These are phyloP conservation scores for Nicotiana undulata DNA, from an alignment of 257 asterid genomes.

Conservation along the genomic window DNA sequence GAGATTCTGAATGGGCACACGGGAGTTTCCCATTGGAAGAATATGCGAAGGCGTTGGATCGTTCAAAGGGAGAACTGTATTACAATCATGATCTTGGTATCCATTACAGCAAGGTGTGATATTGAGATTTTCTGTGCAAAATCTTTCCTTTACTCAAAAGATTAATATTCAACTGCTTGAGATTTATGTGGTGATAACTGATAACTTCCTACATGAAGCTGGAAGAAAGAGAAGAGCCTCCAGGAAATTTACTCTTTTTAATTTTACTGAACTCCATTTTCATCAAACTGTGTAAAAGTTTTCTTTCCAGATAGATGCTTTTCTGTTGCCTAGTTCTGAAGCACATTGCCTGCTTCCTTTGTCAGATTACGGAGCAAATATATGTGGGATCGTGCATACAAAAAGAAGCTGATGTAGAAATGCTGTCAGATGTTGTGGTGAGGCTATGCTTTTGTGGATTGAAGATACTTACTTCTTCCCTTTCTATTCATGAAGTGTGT, in stretches of 20 bases:
- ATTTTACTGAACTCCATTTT: not conserved
- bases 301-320: not conserved
- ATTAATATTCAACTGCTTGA: not conserved
- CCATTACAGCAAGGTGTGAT: conserved; percentile 81
- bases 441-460: conserved; percentile 18
- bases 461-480: not conserved
- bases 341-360: not conserved
- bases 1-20: conserved; percentile 76
- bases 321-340: not conserved
- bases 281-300: not conserved
- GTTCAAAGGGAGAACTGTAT: conserved; percentile 73
- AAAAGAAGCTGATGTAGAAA: conserved; percentile 66
- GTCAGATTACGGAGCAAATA: conserved; percentile 92
- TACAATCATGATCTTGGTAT: conserved; percentile 89
- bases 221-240: not conserved
- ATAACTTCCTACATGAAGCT: no score
- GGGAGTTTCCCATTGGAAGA: conserved; percentile 90
- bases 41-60: conserved; percentile 73
- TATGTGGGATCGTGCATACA: conserved; percentile 93
- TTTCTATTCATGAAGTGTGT: not conserved
- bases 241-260: not conserved
- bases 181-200: not conserved
- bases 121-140: conserved; percentile 19
- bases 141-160: conserved; percentile 10
- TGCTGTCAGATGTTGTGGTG: conserved; percentile 56